Conservation (phyloP, 192 early-diverging fungal species). For the Coemansia sp. region DNA sequence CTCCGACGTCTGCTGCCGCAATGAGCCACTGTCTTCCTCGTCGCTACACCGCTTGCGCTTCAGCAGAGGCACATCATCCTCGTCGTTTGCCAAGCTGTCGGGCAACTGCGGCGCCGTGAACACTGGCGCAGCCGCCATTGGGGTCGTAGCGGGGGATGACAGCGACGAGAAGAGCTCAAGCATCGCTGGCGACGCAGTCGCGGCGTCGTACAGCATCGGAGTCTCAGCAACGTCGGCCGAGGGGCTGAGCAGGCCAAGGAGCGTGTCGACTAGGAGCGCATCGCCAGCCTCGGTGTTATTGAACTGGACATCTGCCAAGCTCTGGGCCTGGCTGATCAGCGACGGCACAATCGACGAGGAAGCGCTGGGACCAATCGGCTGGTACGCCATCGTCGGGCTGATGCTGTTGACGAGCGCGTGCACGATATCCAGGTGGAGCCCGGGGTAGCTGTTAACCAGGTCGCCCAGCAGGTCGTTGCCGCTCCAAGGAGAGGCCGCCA, state of each 20-base stretch:
- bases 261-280: conserved; percentile 36
- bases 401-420: conserved; percentile 50
- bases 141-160: not conserved
- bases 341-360: conserved; percentile 1
- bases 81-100: conserved; percentile 2
- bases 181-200: not conserved
- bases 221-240: conserved; percentile 6
- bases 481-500: not conserved
- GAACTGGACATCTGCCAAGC: not conserved
- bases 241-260: conserved; percentile 41
- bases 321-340: conserved; percentile 21
- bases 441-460: conserved; percentile 28
- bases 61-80: conserved; percentile 5
- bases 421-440: conserved; percentile 39
- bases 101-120: conserved; percentile 20
- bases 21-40: not conserved
- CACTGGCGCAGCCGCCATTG: conserved; percentile 3
- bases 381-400: conserved; percentile 36
- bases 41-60: conserved; percentile 13
- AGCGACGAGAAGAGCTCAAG: conserved; percentile 20
- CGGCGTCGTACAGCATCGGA: not conserved
- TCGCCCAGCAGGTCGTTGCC: conserved; percentile 23
- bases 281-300: conserved; percentile 1
- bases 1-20: not conserved
- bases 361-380: conserved; percentile 4